Percentiles rank a stretch among this genome's conserved stretches.
These are phyloP conservation scores for Hypholoma sublateritium DNA, from an alignment of 768 basidiomycete genomes.

Conservation along the genomic window DNA sequence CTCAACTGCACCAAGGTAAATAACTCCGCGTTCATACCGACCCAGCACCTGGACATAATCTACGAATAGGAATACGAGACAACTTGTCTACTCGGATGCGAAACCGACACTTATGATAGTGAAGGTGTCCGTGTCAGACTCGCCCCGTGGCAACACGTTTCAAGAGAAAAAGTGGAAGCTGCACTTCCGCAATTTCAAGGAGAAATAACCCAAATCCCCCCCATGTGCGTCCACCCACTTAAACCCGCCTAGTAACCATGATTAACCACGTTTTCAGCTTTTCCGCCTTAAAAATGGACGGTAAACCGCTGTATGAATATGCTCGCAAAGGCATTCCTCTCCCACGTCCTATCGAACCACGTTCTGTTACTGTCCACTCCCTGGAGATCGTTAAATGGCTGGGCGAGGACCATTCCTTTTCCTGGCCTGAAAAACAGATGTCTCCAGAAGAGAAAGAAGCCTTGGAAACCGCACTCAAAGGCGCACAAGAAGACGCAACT, in stretches of 20 bases:
- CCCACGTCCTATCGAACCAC: slow-evolving; percentile 90
- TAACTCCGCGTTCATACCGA: not conserved
- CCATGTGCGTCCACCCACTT: slow-evolving; percentile 60
- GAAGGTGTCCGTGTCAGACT: slow-evolving; percentile 79
- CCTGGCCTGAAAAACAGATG: slow-evolving; percentile 73
- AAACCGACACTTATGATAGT: slow-evolving; percentile 93
- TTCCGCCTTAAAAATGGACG: slow-evolving; percentile 98
- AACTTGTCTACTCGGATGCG: slow-evolving; percentile 88
- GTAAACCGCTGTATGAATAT: slow-evolving; percentile 92
- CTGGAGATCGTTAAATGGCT: slow-evolving; percentile 81
- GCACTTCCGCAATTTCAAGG: slow-evolving; percentile 77
- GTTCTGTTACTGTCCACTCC: slow-evolving; percentile 78
- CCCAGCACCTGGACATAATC: not conserved
- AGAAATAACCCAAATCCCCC: slow-evolving; percentile 87
- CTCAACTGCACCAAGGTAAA: slow-evolving; percentile 87
- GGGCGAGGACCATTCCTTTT: slow-evolving; percentile 71
- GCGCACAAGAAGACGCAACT: slow-evolving; percentile 39
- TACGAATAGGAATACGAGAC: slow-evolving; percentile 82
- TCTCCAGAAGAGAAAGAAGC: slow-evolving; percentile 67
- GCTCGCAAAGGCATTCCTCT: slow-evolving; percentile 88
- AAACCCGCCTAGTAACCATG: not conserved
- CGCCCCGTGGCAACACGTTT: slow-evolving; percentile 84
- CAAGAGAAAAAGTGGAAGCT: slow-evolving; percentile 68
- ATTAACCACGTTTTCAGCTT: slow-evolving; percentile 54
- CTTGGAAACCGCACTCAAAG: slow-evolving; percentile 61